A percentile compares a stretch with the other conserved stretches of the same genome.
Conservation (phyloP, 768 basidiomycete species). For the Termitomyces sp. region DNA sequence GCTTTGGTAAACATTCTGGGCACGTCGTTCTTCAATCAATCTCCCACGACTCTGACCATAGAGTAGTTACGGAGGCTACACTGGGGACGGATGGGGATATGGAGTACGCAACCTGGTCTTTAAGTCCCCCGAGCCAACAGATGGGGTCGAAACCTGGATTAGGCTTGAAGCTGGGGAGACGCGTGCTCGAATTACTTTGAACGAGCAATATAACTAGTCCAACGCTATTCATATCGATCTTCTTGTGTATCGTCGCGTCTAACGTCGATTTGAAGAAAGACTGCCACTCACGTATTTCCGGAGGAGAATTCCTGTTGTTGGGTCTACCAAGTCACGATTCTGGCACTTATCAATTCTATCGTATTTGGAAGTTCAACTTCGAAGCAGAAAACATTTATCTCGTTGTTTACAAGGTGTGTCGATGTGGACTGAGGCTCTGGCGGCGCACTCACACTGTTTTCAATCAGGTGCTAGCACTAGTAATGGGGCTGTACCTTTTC, state of each 20-base stretch:
- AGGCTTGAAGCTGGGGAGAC: slow-evolving; percentile 58
- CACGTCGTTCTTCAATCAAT: slow-evolving; percentile 24
- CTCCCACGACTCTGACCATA: neutral
- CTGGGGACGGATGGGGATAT: slow-evolving; percentile 51
- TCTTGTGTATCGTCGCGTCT: neutral
- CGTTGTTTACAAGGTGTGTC: too few relatives aligned
- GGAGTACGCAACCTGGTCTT: slow-evolving; percentile 68
- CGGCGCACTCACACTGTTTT: too few relatives aligned
- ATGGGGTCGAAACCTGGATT: slow-evolving; percentile 61
- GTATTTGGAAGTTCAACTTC: too few relatives aligned
- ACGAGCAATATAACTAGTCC: slow-evolving; percentile 32
- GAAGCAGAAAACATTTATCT: too few relatives aligned
- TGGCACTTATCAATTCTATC: too few relatives aligned
- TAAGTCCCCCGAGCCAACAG: slow-evolving; percentile 43
- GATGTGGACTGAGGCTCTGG: too few relatives aligned
- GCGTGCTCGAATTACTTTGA: slow-evolving; percentile 51
- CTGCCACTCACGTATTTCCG: too few relatives aligned
- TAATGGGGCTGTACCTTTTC: too few relatives aligned
- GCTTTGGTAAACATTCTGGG: slow-evolving; percentile 80
- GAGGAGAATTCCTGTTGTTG: too few relatives aligned
- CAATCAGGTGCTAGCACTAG: too few relatives aligned
- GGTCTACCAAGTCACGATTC: too few relatives aligned
- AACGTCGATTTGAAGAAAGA: too few relatives aligned
- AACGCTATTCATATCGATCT: neutral
- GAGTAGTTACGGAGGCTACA: slow-evolving; percentile 66